Evolutionary conservation across 139 green algal genomes (phyloP), one percentile per base, ranked within the genome.

Genomic region (Tetradesmus lagerheimii): DNA sequence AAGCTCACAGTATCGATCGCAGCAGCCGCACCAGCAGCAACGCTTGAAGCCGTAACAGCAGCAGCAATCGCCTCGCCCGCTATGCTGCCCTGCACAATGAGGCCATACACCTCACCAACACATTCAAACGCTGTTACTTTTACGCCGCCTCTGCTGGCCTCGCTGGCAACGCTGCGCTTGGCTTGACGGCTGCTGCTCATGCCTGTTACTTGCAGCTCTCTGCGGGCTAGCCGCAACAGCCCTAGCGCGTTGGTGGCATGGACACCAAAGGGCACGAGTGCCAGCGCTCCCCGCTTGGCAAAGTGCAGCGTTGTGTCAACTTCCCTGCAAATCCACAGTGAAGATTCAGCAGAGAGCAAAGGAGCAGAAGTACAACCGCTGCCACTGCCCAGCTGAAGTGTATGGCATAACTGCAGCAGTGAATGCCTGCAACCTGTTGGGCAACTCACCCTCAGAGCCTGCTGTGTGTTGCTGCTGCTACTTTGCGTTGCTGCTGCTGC

Each of bases 261-360:
- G 9, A 83, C 76, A 16, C 76, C 76, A 45, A 83, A 83, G 2
- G 76, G 76, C n/a, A 83, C 76, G 16, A 83, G 34, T 15, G 76
- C 76, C 38, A 83, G 8, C 4, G 11, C 76, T 53, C 31, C 76
- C 12, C 76, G 34, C 76, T 83, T 83, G 76, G 34, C 34, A 45
- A 83, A 83, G 76, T 83, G 76, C 31, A 29, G 20, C 34, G 38
- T 18, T 15, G 27, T 83, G 76, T 83, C 76, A 12, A 83, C 76
- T 8, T 83, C 34, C 71, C 34, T 80, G 71, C 34, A 37, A 25
- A 12, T 18, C 45, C 11, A 18, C 11, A 9, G 14, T 9, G 45
- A 57, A 57, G 45, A 57, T 12, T 18, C 45, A 57, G 45, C 45
- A 57, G 45, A 9, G 45, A n/a, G n/a, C n/a, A n/a, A n/a, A n/a